phyloP scores from a whole-genome alignment of 306 rosid genomes.

The Fragaria nilgerrensis region DNA sequence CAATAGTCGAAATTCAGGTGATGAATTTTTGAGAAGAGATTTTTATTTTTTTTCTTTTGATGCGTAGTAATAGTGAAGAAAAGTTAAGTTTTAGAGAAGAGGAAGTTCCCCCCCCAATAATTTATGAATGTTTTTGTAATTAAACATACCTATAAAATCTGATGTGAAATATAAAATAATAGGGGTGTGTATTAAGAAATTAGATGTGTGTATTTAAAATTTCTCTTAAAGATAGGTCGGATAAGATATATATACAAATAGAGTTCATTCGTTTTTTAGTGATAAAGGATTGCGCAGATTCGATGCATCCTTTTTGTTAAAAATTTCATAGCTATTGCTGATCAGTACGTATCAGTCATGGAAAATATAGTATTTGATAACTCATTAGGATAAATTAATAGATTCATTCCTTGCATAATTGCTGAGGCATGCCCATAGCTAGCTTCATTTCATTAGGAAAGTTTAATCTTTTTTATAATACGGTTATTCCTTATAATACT shows the following conservation, averaged over 20 bases:
- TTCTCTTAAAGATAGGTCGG: slow-evolving; percentile 5
- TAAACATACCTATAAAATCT: too few species aligned
- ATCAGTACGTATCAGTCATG: not conserved
- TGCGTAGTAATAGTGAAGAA: too few species aligned
- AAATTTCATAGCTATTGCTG: not conserved
- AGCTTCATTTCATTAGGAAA: not conserved
- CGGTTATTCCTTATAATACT: not conserved
- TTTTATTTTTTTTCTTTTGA: too few species aligned
- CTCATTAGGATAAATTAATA: not conserved
- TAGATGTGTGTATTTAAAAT: too few species aligned
- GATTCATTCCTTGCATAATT: not conserved
- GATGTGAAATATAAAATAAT: too few species aligned
- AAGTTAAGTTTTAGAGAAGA: too few species aligned
- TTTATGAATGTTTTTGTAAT: too few species aligned
- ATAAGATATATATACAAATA: not conserved
- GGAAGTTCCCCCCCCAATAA: too few species aligned
- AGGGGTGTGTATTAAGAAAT: too few species aligned
- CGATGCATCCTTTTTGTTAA: not conserved
- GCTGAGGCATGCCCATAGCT: not conserved
- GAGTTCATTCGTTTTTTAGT: slow-evolving; percentile 1
- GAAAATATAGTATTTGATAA: not conserved
- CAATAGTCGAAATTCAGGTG: too few species aligned
- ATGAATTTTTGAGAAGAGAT: too few species aligned
- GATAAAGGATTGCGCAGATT: not conserved
- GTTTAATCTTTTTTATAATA: not conserved